These are phyloP conservation scores for Ligustrum vulgare DNA, from an alignment of 257 asterid species.

Conservation along the genomic window DNA sequence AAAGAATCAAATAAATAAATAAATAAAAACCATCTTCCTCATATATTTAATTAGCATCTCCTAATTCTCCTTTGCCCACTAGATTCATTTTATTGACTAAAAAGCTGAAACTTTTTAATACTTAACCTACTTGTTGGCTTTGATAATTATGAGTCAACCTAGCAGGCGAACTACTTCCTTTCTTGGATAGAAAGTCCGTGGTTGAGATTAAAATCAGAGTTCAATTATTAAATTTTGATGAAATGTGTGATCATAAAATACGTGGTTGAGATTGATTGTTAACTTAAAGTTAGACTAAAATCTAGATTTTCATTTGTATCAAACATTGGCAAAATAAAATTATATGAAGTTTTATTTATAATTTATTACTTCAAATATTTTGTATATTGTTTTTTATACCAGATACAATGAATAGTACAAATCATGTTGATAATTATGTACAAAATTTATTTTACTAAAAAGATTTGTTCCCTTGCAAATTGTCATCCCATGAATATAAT, in stretches of 20 bases:
- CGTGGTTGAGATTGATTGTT: too few species aligned
- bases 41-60: background rate
- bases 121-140: background rate
- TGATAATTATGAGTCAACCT: background rate
- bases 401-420: background rate
- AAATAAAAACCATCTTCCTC: background rate
- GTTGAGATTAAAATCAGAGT: too few species aligned
- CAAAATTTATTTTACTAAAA: background rate
- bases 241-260: too few species aligned
- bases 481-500: background rate
- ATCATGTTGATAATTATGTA: background rate
- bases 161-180: background rate
- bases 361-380: too few species aligned
- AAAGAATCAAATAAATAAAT: too few species aligned
- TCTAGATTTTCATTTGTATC: too few species aligned
- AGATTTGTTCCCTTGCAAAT: background rate
- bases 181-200: too few species aligned
- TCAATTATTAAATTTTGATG: too few species aligned
- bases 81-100: slow-evolving; percentile 4
- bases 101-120: background rate
- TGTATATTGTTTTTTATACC: background rate
- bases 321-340: too few species aligned
- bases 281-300: too few species aligned
- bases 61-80: background rate
- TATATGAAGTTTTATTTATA: background rate